phyloP scores from a whole-genome alignment of 208 protist genomes.

The Phytomonas francai region DNA sequence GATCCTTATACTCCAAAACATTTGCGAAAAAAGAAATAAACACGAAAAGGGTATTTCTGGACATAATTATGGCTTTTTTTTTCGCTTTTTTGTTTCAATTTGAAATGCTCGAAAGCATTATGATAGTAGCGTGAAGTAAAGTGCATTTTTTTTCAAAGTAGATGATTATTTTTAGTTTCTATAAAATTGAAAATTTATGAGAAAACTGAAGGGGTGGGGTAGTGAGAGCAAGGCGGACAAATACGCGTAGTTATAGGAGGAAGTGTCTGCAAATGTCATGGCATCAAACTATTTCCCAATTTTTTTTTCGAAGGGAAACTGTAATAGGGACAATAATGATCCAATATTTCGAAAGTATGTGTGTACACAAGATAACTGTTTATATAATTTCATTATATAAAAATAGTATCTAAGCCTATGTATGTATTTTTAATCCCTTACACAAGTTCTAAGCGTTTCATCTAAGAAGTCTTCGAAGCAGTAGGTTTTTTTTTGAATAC shows the following conservation, averaged over 20 bases:
- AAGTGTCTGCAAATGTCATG: no score
- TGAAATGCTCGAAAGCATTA: background rate
- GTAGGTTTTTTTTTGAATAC: background rate
- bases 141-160: no score
- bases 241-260: no score
- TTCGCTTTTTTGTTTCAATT: background rate
- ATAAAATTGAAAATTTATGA: no score
- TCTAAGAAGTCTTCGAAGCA: background rate
- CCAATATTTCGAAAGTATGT: constrained; percentile 6
- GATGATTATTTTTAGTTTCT: no score
- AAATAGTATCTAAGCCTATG: background rate
- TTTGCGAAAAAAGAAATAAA: constrained; percentile 62
- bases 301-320: background rate
- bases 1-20: constrained; percentile 71
- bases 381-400: background rate
- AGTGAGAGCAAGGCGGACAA: no score
- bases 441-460: background rate
- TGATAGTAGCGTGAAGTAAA: background rate
- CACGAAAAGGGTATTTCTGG: background rate
- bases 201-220: no score
- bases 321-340: background rate
- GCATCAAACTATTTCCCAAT: no score
- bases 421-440: background rate
- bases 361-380: background rate
- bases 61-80: background rate